Evolutionary conservation across 2,329 filamentous ascomycete species (phyloP).

Genomic region (Fusarium nodosum): DNA sequence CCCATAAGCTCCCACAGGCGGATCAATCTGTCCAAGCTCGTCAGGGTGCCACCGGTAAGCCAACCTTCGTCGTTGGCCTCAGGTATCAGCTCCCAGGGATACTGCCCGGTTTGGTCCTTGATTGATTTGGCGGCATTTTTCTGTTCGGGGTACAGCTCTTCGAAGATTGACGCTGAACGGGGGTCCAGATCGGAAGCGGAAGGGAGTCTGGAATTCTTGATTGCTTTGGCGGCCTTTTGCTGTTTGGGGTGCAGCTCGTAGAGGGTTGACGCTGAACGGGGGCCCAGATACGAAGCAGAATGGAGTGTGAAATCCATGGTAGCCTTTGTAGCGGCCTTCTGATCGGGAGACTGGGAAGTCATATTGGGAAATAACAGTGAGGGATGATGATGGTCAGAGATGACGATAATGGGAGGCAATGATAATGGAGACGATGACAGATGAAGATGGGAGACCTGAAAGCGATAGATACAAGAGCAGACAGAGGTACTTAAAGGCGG

Average conservation of each 20-base stretch:
- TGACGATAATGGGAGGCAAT: no score
- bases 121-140: neutral
- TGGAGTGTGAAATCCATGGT: no score
- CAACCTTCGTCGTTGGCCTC: neutral
- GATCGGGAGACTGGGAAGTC: neutral
- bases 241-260: fast-evolving
- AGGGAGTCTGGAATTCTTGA: neutral
- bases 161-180: neutral
- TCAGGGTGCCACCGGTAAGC: neutral
- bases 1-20: fast-evolving
- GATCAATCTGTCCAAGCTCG: neutral
- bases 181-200: no score
- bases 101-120: neutral
- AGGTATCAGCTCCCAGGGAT: neutral
- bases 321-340: neutral
- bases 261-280: neutral
- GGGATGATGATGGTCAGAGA: no score
- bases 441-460: neutral
- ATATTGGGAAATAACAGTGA: no score
- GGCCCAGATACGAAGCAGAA: neutral
- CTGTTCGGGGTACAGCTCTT: no score
- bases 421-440: neutral
- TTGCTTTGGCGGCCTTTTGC: neutral
- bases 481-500: neutral
- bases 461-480: neutral